A percentile compares a stretch with the other conserved stretches of the same genome.
phyloP scores from a whole-genome alignment of 305 asterid genomes.

The Andrographis paniculata region DNA sequence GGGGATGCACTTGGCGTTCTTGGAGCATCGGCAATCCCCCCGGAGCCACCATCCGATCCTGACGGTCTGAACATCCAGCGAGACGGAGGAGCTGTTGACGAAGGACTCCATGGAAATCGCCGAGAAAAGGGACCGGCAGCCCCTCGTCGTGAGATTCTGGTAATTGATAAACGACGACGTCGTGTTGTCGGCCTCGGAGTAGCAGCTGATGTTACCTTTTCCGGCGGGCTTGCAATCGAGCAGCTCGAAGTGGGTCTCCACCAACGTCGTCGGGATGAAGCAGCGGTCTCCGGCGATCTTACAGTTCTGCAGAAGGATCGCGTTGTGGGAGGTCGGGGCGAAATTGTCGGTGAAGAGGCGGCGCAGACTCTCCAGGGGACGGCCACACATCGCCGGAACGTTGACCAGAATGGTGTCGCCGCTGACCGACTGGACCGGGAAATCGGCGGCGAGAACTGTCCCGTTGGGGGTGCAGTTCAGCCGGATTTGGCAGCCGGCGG shows the following conservation, averaged over 20 bases:
- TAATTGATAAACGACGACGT: slow-evolving; percentile 37
- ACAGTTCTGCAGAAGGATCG: slow-evolving; percentile 52
- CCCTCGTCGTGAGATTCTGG: slow-evolving; percentile 18
- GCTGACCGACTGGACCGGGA: slow-evolving; percentile 36
- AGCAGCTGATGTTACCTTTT: slow-evolving; percentile 29
- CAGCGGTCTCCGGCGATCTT: slow-evolving; percentile 25
- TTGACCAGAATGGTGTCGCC: slow-evolving; percentile 33
- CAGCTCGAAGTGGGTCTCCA: slow-evolving; percentile 53
- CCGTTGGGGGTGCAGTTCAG: slow-evolving; percentile 32
- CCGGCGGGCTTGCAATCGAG: slow-evolving; percentile 52
- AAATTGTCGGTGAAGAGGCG: slow-evolving; percentile 40
- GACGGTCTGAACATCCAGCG: slow-evolving; percentile 50
- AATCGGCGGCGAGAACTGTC: slow-evolving; percentile 28
- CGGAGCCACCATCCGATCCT: slow-evolving; percentile 74
- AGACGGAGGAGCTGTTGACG: slow-evolving; percentile 37
- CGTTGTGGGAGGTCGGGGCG: slow-evolving; percentile 68
- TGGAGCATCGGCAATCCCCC: slow-evolving; percentile 53
- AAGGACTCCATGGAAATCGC: slow-evolving; percentile 45
- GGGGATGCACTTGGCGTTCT: slow-evolving; percentile 35
- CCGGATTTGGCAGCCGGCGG: slow-evolving; percentile 53
- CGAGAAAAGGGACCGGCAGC: slow-evolving; percentile 47
- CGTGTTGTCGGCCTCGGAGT: slow-evolving; percentile 28
- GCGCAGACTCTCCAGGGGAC: slow-evolving; percentile 39
- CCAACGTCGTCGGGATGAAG: slow-evolving; percentile 52
- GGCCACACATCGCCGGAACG: slow-evolving; percentile 45